A percentile compares a stretch with the other conserved stretches of the same genome.
Evolutionary conservation across 208 protist genomes (phyloP).

Genomic region (Trichomonas vaginalis): DNA sequence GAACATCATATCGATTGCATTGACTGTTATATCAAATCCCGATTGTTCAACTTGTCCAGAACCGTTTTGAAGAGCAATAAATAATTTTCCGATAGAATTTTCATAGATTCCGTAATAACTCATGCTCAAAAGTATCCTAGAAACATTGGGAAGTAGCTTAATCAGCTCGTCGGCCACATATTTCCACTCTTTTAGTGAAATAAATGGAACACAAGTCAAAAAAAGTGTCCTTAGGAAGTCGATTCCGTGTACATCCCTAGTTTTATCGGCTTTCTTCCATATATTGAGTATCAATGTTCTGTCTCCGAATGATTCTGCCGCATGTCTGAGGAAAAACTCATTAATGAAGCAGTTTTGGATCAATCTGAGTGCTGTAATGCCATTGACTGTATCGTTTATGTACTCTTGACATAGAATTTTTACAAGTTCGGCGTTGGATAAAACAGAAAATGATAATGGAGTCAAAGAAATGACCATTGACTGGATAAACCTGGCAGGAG

Average conservation of each 20-base stretch:
- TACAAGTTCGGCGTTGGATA: background rate
- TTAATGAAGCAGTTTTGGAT: background rate
- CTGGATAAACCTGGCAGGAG: background rate
- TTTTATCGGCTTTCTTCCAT: background rate
- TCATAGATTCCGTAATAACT: background rate
- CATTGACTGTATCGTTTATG: background rate
- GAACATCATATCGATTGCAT: background rate
- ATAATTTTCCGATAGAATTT: background rate
- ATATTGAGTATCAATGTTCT: background rate
- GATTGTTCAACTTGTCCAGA: background rate
- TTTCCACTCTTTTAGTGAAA: background rate
- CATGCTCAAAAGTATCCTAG: background rate
- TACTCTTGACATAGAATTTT: background rate
- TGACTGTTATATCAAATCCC: background rate
- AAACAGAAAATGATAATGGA: background rate
- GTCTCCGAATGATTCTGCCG: background rate
- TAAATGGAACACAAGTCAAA: background rate
- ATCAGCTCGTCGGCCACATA: background rate
- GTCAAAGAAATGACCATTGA: background rate
- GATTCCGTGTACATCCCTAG: background rate
- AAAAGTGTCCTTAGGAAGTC: background rate
- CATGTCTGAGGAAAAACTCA: background rate
- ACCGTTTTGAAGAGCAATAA: background rate
- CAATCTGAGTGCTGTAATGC: background rate
- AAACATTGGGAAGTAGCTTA: background rate